These are phyloP conservation scores for Staphylotrichum longicolle DNA, from an alignment of 495 filamentous ascomycete genomes.

Conservation along the genomic window DNA sequence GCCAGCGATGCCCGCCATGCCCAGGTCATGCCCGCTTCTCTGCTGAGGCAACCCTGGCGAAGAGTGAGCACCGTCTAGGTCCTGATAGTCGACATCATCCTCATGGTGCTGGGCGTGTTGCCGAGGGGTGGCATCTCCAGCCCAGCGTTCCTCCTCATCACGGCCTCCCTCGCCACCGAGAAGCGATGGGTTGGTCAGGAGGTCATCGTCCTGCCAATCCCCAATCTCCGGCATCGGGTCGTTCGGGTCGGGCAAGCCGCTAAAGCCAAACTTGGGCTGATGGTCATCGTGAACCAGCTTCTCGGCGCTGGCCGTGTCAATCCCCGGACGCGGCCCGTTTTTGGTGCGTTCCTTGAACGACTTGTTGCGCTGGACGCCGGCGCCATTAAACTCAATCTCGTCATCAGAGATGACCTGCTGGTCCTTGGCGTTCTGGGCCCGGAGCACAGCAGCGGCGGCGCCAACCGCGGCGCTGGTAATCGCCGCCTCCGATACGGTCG, in stretches of 20 bases:
- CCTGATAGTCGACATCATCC: slow-evolving; percentile 36
- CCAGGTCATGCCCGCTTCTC: slow-evolving; percentile 29
- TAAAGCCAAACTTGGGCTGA: slow-evolving; percentile 58
- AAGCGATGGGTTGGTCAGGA: slow-evolving; percentile 43
- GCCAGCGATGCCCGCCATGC: slow-evolving; percentile 27
- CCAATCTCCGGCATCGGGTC: slow-evolving; percentile 69
- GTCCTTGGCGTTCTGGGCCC: slow-evolving; percentile 35
- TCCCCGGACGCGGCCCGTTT: slow-evolving; percentile 49
- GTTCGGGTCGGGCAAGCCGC: slow-evolving; percentile 57
- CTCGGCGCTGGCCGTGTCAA: slow-evolving; percentile 74
- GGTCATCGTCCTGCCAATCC: slow-evolving; percentile 58
- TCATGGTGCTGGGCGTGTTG: slow-evolving; percentile 37
- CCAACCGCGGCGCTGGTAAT: slow-evolving; percentile 52
- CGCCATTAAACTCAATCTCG: slow-evolving; percentile 28
- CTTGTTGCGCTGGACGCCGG: slow-evolving; percentile 46
- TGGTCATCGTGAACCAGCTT: slow-evolving; percentile 57
- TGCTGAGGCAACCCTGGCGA: slow-evolving; percentile 17
- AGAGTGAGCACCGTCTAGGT: slow-evolving; percentile 26
- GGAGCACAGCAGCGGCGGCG: slow-evolving; percentile 48
- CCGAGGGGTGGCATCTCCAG: slow-evolving; percentile 42
- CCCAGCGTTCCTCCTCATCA: slow-evolving; percentile 38
- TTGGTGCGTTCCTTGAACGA: slow-evolving; percentile 58
- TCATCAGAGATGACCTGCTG: slow-evolving; percentile 35
- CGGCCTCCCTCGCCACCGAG: slow-evolving; percentile 38
- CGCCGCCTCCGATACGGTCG: slow-evolving; percentile 50